Base-by-base conservation (phyloP, 106 monocot genomes). In the Gastrodia elata region DNA sequence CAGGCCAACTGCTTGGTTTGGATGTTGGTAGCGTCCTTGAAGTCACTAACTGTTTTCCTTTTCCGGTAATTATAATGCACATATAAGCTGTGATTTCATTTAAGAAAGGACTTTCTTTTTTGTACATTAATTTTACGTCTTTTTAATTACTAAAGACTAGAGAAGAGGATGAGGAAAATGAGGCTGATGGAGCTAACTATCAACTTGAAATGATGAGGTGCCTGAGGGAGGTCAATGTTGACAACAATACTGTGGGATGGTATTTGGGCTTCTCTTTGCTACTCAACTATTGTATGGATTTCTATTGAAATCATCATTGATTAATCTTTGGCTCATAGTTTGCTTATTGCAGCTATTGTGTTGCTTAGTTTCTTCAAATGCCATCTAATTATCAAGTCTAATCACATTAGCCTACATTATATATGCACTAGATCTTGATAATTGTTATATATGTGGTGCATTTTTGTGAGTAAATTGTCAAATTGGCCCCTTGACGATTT, bases 201-300 rank as follows among this genome's bases (percentile, higher is more conserved):
- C 97, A 93, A 79, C 90, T 97, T 74, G 93, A 97, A 80, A 97
- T 97, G 97, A 97, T 90, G 97, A 87, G 92, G 72, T 97, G 97
- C 80, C 79, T 97, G 75, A 84, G 93, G 67, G 93, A 93, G 71
- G 97, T 93, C 52, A 97, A 97, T 83, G 92, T 97, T 2, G 97
- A 97, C 77, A 97, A 97, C 72, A 97, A 97, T 75, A 93, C 97
- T 69, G 92, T 97, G 14, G 97, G 97, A 83, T 97, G 97, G 97
- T 97, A 90, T 69, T 61, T 13, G 32, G 11, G 30, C 61, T 61
- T 15, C 2, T 14, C 14, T 33, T 61, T 61, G n/a, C n/a, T 32
- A 32, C 14, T 61, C 61, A 27, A 30, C 0, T 10, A 10, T 61
- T 13, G 3, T 61, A 13, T 61, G 6, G 61, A 27, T 61, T 32